Base-by-base conservation (phyloP, 305 asterid genomes). In the Withania somnifera region DNA sequence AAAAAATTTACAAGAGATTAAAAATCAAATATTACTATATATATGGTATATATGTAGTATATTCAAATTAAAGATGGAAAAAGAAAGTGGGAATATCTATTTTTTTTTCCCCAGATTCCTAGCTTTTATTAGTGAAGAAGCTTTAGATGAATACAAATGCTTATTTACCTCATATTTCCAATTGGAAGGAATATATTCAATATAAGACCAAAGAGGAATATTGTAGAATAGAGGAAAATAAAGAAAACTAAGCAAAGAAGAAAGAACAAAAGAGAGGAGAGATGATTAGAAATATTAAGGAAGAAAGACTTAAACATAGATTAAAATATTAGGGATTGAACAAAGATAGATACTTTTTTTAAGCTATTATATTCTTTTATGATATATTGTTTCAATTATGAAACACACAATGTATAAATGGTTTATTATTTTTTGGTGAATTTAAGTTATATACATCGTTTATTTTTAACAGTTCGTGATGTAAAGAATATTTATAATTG, bases 161-260 rank as follows among this genome's bases (percentile, higher is more conserved):
- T 71, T 11, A 82, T 32, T 28, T 84, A 83, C 88, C 87, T 83
- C 89, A 14, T 80, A 57, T 51, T 83, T 85, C 91, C 88, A 86
- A 66, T 66, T 88, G 75, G 86, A 84, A 82, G 82, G 87, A 88
- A n/a, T n/a, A n/a, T n/a, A n/a, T n/a, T n/a, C n/a, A n/a, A n/a
- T n/a, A n/a, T n/a, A n/a, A n/a, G n/a, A n/a, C 75, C 15, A 69
- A 36, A 57, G n/a, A 45, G 52, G 28, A 34, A 34, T 34, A 36
- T 45, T 17, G 56, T 14, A 60, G 13, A 73, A 38, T 51, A 51
- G 85, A 78, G 24, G 53, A 69, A 66, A 69, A 54, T 81, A 22
- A 66, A 57, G 19, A 28, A 80, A 80, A 36, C 3, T 14, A 47
- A n/a, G 60, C 15, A 78, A 76, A 32, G 69, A 67, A 75, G 82